phyloP scores from a whole-genome alignment of 352 stramenopile species.

The Globisporangium carolinianum region DNA sequence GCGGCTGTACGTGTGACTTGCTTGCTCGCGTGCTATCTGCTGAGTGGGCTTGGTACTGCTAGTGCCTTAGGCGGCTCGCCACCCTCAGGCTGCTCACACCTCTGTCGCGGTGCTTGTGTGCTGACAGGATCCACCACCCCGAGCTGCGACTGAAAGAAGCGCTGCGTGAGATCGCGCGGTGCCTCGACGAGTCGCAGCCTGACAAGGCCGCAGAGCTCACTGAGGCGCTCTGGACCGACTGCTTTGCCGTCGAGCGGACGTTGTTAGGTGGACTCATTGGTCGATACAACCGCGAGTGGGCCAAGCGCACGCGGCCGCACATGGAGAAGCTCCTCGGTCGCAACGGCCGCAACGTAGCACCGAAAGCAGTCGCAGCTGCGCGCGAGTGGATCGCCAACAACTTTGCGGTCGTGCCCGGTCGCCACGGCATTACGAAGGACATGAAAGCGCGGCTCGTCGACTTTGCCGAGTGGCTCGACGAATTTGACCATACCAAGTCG shows the following conservation, averaged over 20 bases:
- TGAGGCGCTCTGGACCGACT: slow-evolving; percentile 48
- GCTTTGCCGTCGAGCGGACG: slow-evolving; percentile 41
- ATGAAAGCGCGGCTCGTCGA: slow-evolving; percentile 76
- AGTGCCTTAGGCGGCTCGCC: too few relatives aligned
- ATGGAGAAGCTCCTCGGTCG: slow-evolving; percentile 74
- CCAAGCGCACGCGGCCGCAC: slow-evolving; percentile 34
- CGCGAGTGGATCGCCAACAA: slow-evolving; percentile 66
- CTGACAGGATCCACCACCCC: slow-evolving; percentile 62
- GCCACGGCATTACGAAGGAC: slow-evolving; percentile 67
- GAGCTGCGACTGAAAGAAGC: slow-evolving; percentile 79
- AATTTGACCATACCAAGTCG: slow-evolving; percentile 70
- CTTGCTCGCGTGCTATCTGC: neutral
- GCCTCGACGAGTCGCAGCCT: slow-evolving; percentile 44
- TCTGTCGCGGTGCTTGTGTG: slow-evolving; percentile 3
- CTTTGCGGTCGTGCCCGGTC: slow-evolving; percentile 65
- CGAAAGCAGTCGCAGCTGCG: slow-evolving; percentile 44
- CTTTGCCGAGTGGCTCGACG: slow-evolving; percentile 82
- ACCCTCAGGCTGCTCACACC: neutral
- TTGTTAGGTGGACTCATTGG: slow-evolving; percentile 56
- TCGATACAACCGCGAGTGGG: slow-evolving; percentile 76
- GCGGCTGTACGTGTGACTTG: slow-evolving; percentile 35
- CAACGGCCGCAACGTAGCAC: slow-evolving; percentile 41
- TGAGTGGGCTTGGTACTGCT: neutral
- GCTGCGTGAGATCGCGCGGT: slow-evolving; percentile 51
- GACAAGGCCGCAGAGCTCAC: slow-evolving; percentile 26